Evolutionary conservation across 106 monocot species (phyloP), one percentile per base, ranked within the genome.

Genomic region (Alisma plantagoaquatica): DNA sequence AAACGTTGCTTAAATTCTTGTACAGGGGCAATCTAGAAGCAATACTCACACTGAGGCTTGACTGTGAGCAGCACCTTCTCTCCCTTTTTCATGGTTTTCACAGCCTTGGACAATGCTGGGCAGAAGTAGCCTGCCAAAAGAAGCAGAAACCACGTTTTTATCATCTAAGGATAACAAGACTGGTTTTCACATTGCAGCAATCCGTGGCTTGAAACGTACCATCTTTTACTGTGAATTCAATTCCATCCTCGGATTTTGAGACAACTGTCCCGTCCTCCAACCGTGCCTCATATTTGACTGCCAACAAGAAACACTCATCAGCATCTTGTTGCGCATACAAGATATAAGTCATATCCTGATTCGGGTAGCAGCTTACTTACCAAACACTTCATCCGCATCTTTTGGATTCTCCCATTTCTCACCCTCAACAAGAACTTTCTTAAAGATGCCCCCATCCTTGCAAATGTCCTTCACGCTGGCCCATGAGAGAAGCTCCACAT

Each of bases 341-440:
- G n/a, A 29, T 10, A 51, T 2, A 23, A 29, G 24, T 27, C 14
- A 2, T 51, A 5, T 20, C 23, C n/a, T n/a, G n/a, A n/a, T n/a
- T n/a, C n/a, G n/a, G n/a, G n/a, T n/a, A n/a, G n/a, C n/a, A n/a
- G n/a, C n/a, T n/a, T 28, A 35, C 18, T 28, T 67, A 86, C 85
- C 85, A 19, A 76, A 55, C 16, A 86, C 85, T 76, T 86, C 85
- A 67, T 86, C 85, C 2, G 56, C 73, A 48, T 86, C 85, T 55
- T 86, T 86, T 12, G 85, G 85, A 51, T 80, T 86, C 60, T 86
- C 79, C 85, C 79, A 86, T 28, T 86, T 86, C 48, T 86, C 79
- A 21, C 85, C 85, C 55, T 80, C 85, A 21, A 33, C 62, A 3
- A 86, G 2, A 10, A 86, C 70, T 43, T 79, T 85, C 76, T 85